Evolutionary conservation across 1,139 yeast genomes (phyloP), one percentile per base, ranked within the genome.

Genomic region (Geotrichum macrosporum): DNA sequence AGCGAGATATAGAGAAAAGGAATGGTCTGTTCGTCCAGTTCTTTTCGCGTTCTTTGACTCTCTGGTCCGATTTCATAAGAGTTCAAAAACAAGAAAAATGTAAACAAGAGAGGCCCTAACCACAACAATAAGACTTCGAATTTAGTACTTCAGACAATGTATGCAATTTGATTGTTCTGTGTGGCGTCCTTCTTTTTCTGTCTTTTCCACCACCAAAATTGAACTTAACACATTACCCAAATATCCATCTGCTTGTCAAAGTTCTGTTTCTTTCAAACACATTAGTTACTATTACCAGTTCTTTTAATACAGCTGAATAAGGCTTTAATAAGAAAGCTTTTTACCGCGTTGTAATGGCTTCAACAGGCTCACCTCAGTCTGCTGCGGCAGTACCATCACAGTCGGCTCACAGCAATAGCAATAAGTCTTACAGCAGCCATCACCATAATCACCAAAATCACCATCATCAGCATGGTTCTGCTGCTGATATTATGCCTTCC

Each of bases 401-500:
- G 29, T 6, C 35, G 6, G 4, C 26, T 34, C 20, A 20, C 16
- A 15, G 21, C 5, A 21, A 37, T 26, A 18, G 13, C 10, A 26
- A 20, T 18, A 18, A 36, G 13, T 6, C 40, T 4, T 10, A 36
- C 32, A 3, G n/a, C n/a, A 8, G 6, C n/a, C 6, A 22, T 15
- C 41, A 37, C 22, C 9, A 5, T 32, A 15, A 32, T n/a, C 18
- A 32, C 5, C 26, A 18, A 24, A 24, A 19, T 27, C 8, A 34
- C 13, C 37, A 34, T 18, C 19, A 21, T 21, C 26, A 34, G 10
- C 37, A 34, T 3, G 16, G 20, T 19, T 3, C 29, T 30, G 32
- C 42, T 3, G 27, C 52, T 10, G 61, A 57, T 38, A 56, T 57
- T 26, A 54, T 57, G 57, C 59, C 60, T 18, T 50, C 60, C 34